These are phyloP conservation scores for Teunomyces lycoperdinae DNA, from an alignment of 805 yeast species.

Conservation along the genomic window DNA sequence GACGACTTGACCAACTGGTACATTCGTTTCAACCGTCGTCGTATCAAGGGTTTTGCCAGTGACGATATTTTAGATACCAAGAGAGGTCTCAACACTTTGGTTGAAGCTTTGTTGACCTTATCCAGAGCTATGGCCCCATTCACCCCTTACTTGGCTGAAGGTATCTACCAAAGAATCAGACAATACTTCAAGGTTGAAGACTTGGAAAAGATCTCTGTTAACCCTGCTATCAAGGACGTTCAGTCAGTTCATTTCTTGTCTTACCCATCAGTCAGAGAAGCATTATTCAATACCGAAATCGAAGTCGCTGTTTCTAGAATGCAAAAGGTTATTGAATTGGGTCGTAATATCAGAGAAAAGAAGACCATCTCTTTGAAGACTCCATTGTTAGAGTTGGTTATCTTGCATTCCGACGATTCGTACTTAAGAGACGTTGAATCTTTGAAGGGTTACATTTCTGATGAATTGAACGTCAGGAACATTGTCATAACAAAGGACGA, in stretches of 20 bases:
- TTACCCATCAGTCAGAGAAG: constrained; percentile 83
- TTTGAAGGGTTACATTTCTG: constrained; percentile 74
- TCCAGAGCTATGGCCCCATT: constrained; percentile 98
- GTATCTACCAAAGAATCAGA: constrained; percentile 75
- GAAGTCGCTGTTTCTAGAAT: constrained; percentile 89
- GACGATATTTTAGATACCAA: constrained; percentile 80
- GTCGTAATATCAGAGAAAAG: constrained; percentile 96
- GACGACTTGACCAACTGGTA: constrained; percentile 98
- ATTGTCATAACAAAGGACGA: constrained; percentile 87
- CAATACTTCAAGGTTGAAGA: constrained; percentile 58
- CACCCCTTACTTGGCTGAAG: constrained; percentile 93
- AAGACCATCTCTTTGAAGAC: constrained; percentile 90
- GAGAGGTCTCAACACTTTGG: constrained; percentile 84
- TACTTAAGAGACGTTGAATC: constrained; percentile 78
- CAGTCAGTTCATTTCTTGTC: constrained; percentile 91
- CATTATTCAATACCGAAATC: constrained; percentile 74
- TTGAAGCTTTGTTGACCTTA: constrained; percentile 85
- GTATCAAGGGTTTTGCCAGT: constrained; percentile 84
- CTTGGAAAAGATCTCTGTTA: constrained; percentile 41
- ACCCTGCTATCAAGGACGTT: constrained; percentile 50
- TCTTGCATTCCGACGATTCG: constrained; percentile 72
- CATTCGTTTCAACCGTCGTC: constrained; percentile 95
- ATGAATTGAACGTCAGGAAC: constrained; percentile 91
- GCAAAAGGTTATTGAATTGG: constrained; percentile 96
- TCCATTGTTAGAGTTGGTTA: constrained; percentile 85